phyloP scores from a whole-genome alignment of 305 asterid genomes.

The Rubia peregrina region DNA sequence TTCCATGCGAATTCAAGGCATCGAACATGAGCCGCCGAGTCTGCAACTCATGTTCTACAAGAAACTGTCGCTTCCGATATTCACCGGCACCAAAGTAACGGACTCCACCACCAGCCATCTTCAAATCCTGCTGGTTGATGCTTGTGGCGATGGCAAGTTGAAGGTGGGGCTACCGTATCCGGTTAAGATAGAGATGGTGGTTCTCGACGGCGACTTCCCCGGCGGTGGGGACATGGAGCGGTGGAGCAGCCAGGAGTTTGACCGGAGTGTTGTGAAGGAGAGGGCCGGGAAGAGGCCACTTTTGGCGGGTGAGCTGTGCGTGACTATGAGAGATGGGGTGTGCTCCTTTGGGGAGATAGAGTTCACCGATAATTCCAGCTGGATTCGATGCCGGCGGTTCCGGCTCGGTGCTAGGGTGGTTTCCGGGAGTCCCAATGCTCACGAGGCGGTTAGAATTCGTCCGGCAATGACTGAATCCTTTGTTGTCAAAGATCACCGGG shows the following conservation, averaged over 20 bases:
- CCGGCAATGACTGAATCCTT: slow-evolving; percentile 59
- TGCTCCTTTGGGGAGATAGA: slow-evolving; percentile 45
- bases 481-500: slow-evolving; percentile 69
- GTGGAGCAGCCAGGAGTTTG: slow-evolving; percentile 41
- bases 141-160: neutral
- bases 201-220: slow-evolving; percentile 60
- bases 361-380: slow-evolving; percentile 63
- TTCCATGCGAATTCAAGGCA: slow-evolving; percentile 31
- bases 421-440: slow-evolving; percentile 10
- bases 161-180: slow-evolving; percentile 17
- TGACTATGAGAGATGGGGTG: slow-evolving; percentile 50
- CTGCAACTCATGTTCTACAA: slow-evolving; percentile 32
- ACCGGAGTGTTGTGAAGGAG: slow-evolving; percentile 37
- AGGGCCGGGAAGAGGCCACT: slow-evolving; percentile 61
- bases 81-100: slow-evolving; percentile 48
- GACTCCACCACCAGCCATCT: slow-evolving; percentile 34
- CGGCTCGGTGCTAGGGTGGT: slow-evolving; percentile 55
- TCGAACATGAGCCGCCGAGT: slow-evolving; percentile 28
- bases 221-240: slow-evolving; percentile 13
- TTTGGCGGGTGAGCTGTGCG: slow-evolving; percentile 42
- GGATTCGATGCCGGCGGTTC: slow-evolving; percentile 62
- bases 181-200: slow-evolving; percentile 46
- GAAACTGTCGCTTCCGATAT: slow-evolving; percentile 40
- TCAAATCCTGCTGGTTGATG: slow-evolving; percentile 33
- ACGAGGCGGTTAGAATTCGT: slow-evolving; percentile 14